Conservation (phyloP, 495 filamentous ascomycete genomes). For the Penicillium bovifimosum region DNA sequence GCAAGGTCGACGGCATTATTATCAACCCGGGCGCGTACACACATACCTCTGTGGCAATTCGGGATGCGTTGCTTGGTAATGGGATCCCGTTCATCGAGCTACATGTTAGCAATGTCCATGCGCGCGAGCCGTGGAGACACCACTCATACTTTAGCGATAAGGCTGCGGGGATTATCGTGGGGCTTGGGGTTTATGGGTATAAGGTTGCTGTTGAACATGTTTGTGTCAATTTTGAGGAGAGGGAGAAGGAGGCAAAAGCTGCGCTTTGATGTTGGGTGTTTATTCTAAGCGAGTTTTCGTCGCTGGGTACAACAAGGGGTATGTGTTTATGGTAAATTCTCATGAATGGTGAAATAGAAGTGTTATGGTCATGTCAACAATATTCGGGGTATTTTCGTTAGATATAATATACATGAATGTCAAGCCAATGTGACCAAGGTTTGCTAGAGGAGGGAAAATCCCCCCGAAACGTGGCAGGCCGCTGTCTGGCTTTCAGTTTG, state of each 20-base stretch:
- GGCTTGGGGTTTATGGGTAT: slow-evolving; percentile 64
- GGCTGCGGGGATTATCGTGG: slow-evolving; percentile 61
- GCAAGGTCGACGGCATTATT: slow-evolving; percentile 53
- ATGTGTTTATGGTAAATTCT: too few relatives aligned
- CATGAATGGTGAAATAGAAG: too few relatives aligned
- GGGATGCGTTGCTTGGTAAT: slow-evolving; percentile 61
- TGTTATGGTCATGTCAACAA: too few relatives aligned
- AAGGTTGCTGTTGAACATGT: slow-evolving; percentile 62
- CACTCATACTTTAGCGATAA: slow-evolving; percentile 68
- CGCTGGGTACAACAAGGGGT: too few relatives aligned
- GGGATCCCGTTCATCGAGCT: slow-evolving; percentile 65
- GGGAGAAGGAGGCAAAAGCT: slow-evolving; percentile 27
- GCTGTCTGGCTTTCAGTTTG: too few relatives aligned
- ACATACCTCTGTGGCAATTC: slow-evolving; percentile 61
- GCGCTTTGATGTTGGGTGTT: slow-evolving; percentile 3
- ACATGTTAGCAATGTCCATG: slow-evolving; percentile 65
- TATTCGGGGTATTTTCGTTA: too few relatives aligned
- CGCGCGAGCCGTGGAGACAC: slow-evolving; percentile 55
- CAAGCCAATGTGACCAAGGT: too few relatives aligned
- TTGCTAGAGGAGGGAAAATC: too few relatives aligned
- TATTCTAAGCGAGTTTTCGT: background rate
- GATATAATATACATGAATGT: too few relatives aligned
- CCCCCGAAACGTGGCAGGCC: too few relatives aligned
- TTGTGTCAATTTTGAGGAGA: slow-evolving; percentile 37
- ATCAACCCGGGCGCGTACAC: slow-evolving; percentile 68